phyloP scores from a whole-genome alignment of 441 rosid genomes.

The Dalechampia spathulata region DNA sequence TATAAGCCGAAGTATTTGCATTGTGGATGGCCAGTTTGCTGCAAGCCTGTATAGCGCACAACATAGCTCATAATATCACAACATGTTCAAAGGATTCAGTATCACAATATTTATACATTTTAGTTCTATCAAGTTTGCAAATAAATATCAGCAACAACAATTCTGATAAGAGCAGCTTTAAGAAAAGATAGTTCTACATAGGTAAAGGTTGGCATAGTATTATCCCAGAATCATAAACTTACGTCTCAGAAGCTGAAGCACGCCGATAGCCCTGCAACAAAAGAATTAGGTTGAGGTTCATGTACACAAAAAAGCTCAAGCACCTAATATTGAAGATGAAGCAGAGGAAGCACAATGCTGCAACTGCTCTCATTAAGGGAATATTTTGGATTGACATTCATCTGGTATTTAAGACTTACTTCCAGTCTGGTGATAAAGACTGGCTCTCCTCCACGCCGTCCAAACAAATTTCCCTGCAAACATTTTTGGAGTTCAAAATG shows the following conservation, averaged over 20 bases:
- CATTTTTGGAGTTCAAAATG: constrained; percentile 21
- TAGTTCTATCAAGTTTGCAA: too few species aligned
- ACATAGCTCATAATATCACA: too few species aligned
- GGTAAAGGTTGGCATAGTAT: not conserved
- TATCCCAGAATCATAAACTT: constrained; percentile 29
- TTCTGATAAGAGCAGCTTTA: too few species aligned
- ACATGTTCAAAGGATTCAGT: too few species aligned
- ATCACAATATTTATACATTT: too few species aligned
- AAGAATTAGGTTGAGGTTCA: constrained; percentile 4
- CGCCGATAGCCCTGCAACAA: constrained; percentile 87
- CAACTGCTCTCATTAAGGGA: too few species aligned
- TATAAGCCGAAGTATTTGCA: constrained; percentile 97
- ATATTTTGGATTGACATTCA: constrained; percentile 8
- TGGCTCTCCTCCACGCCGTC: constrained; percentile 96
- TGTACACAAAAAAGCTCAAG: constrained; percentile 1
- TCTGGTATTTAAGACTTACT: constrained; percentile 46
- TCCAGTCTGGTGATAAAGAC: constrained; percentile 92
- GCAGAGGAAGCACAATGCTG: constrained; percentile 9
- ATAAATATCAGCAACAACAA: too few species aligned
- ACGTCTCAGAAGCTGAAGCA: constrained; percentile 84
- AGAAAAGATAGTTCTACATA: not conserved
- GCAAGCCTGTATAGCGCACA: too few species aligned
- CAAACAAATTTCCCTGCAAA: constrained; percentile 84
- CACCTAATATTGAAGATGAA: not conserved
- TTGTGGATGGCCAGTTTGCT: constrained; percentile 90